Conservation (phyloP, 2,329 filamentous ascomycete species). For the Teratosphaeria epicoccoides region DNA sequence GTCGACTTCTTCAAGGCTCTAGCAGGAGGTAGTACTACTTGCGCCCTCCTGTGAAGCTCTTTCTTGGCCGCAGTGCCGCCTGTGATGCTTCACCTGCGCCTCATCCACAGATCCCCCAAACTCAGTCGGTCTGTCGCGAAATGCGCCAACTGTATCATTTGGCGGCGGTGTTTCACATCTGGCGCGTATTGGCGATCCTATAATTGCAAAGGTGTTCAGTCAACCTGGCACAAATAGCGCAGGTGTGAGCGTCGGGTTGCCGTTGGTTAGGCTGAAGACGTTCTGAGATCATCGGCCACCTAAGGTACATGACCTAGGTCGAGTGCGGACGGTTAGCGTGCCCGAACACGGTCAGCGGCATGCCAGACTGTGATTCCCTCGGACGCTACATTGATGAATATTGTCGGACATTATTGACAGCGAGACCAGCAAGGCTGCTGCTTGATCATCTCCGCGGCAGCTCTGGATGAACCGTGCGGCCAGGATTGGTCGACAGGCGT, state of each 20-base stretch:
- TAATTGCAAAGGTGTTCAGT: too few species aligned
- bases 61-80: not conserved
- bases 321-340: too few species aligned
- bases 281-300: not conserved
- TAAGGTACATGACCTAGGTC: too few species aligned
- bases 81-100: not conserved
- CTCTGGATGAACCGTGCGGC: too few species aligned
- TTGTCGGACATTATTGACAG: too few species aligned
- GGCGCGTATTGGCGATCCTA: not conserved
- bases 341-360: not conserved
- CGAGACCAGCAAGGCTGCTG: too few species aligned
- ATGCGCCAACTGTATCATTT: not conserved
- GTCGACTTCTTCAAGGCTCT: too few species aligned
- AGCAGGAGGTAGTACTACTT: too few species aligned
- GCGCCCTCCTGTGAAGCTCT: not conserved
- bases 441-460: not conserved
- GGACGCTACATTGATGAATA: too few species aligned
- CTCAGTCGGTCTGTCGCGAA: not conserved
- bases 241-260: not conserved
- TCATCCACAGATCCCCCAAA: not conserved
- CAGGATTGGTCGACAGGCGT: too few species aligned
- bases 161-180: not conserved
- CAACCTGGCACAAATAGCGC: not conserved
- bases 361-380: too few species aligned
- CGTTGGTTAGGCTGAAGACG: not conserved